A percentile compares a stretch with the other conserved stretches of the same genome.
Evolutionary conservation across 2,329 filamentous ascomycete species (phyloP).

Genomic region (Phialemonium atrogriseum): DNA sequence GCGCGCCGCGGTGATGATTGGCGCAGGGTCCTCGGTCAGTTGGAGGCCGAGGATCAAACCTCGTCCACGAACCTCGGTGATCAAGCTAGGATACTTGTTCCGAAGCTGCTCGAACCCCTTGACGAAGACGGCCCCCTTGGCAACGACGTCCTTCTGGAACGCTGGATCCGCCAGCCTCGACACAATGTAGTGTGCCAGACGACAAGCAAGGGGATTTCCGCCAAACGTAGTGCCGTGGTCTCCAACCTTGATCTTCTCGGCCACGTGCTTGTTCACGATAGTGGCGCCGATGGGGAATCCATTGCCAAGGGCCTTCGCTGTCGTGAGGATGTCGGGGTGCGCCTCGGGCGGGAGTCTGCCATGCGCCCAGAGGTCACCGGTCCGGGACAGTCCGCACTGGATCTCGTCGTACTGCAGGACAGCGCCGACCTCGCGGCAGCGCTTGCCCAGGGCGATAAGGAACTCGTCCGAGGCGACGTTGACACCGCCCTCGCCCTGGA

Average conservation of each 20-base stretch:
- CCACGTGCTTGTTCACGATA: constrained; percentile 51
- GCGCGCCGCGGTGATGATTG: constrained; percentile 74
- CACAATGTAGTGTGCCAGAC: constrained; percentile 81
- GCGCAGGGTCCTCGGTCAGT: constrained; percentile 61
- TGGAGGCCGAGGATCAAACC: constrained; percentile 86
- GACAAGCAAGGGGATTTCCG: constrained; percentile 79
- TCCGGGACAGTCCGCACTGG: constrained; percentile 84
- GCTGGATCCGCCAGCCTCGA: constrained; percentile 61
- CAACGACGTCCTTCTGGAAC: constrained; percentile 60
- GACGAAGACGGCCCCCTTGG: constrained; percentile 50
- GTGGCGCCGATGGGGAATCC: constrained; percentile 92
- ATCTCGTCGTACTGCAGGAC: constrained; percentile 95
- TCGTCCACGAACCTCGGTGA: constrained; percentile 72
- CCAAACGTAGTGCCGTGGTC: constrained; percentile 95
- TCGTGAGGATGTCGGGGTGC: constrained; percentile 89
- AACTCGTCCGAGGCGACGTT: constrained; percentile 78
- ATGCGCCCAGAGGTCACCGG: constrained; percentile 88
- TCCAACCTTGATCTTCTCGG: constrained; percentile 53
- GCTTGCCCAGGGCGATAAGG: constrained; percentile 69
- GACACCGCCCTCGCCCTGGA: constrained; percentile 94
- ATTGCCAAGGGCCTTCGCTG: constrained; percentile 93
- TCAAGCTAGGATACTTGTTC: constrained; percentile 52
- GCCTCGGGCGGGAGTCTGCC: constrained; percentile 63
- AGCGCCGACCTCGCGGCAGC: constrained; percentile 80
- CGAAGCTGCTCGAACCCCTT: constrained; percentile 38